Evolutionary conservation across 257 asterid species (phyloP), one percentile per base, ranked within the genome.

Genomic region (Capsicum rhomboideum): DNA sequence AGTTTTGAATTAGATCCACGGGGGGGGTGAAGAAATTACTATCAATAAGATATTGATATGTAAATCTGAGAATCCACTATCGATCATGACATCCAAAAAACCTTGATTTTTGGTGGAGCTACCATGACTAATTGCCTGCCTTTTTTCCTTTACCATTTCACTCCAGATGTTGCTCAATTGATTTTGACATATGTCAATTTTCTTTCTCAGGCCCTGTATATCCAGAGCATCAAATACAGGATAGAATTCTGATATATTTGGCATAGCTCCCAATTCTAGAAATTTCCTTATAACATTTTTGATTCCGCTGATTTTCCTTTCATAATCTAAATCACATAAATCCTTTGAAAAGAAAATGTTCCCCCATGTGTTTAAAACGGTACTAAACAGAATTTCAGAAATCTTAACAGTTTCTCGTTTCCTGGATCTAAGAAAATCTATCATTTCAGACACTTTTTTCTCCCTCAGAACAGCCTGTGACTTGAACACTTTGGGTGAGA

Each of bases 161-260:
- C 89, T 89, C 91, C 89, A 91, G 21, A 8, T 63, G 80, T n/a
- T 0, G 18, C 83, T 17, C 58, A 53, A 87, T 84, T 31, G 84
- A 52, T 79, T 66, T 10, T 0, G 0, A 6, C 23, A 52, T 67
- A 16, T 64, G 14, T 2, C 23, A 18, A 82, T 58, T 54, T 80
- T 86, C 83, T 75, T 88, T 2, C 83, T 59, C 21, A 87, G 2
- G 34, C 94, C 93, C 66, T 89, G 93, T 66, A 79, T 74, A 85
- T 92, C 95, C 0, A 90, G 71, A 44, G 42, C 79, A 28, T 80
- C 10, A 1, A 89, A 37, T 80, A 84, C 2, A 0, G 93, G 93
- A 63, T 67, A 90, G 26, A 89, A 86, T 10, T 92, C 91, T 6
- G 91, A 58, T 44, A 90, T 37, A 77, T 90, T 88, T 3, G 88